Conservation (phyloP, 352 stramenopile species). For the Pythium dissotocum region DNA sequence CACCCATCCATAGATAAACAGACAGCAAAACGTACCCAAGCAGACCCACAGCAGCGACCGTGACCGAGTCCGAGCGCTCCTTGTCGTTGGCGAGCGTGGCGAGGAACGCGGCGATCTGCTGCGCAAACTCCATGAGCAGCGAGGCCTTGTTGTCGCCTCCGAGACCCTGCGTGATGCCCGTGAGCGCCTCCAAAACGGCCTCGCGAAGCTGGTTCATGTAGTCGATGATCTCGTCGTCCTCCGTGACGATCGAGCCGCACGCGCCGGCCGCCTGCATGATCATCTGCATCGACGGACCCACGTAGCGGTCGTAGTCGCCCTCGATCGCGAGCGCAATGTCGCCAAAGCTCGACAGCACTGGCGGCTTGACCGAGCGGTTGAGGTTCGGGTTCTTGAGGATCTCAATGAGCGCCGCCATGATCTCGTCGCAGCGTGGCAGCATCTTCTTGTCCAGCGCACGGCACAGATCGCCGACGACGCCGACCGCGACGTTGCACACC, state of each 20-base stretch:
- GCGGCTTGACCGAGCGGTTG: conserved; percentile 95
- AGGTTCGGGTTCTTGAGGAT: conserved; percentile 93
- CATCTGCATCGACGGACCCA: conserved; percentile 80
- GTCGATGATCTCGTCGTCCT: conserved; percentile 98
- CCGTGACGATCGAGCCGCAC: conserved; percentile 83
- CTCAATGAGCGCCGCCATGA: conserved; percentile 94
- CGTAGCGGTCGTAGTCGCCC: conserved; percentile 90
- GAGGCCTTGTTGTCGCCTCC: conserved; percentile 87
- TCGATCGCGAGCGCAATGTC: conserved; percentile 97
- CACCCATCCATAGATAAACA: conserved; percentile 18
- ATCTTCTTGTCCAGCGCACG: conserved; percentile 92
- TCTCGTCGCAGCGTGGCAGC: conserved; percentile 92
- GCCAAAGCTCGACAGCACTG: conserved; percentile 95
- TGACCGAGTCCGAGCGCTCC: conserved; percentile 83
- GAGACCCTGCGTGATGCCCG: conserved; percentile 95
- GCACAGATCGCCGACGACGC: conserved; percentile 95
- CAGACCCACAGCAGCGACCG: conserved; percentile 89
- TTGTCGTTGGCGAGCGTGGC: conserved; percentile 84
- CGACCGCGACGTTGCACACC: conserved; percentile 95
- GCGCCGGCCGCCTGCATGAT: conserved; percentile 85
- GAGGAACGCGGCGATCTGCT: conserved; percentile 89
- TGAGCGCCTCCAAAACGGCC: conserved; percentile 96
- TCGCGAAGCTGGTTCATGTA: conserved; percentile 97
- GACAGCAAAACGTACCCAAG: conserved; percentile 68
- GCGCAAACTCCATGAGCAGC: conserved; percentile 82